These are phyloP conservation scores for Pseudogymnoascus sp. DNA, from an alignment of 2,329 filamentous ascomycete genomes.

Conservation along the genomic window DNA sequence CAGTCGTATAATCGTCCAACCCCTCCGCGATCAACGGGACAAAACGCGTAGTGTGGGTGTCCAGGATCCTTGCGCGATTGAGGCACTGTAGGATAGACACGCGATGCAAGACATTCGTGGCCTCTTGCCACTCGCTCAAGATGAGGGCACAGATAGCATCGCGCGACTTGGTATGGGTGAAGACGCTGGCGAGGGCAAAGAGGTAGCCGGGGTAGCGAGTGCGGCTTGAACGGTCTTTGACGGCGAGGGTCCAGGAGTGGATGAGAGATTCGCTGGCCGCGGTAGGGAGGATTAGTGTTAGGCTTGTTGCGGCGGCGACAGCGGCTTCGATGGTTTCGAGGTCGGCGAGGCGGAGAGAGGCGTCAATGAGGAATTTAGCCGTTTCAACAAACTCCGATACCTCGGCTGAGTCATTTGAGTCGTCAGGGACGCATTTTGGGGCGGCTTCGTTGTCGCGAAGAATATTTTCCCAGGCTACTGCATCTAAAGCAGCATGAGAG, in stretches of 20 bases:
- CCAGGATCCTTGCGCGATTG: constrained; percentile 36
- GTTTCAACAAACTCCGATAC: not conserved
- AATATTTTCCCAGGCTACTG: not conserved
- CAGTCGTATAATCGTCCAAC: constrained; percentile 85
- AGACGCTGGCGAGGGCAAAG: constrained; percentile 36
- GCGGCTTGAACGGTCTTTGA: constrained; percentile 30
- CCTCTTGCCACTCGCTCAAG: constrained; percentile 45
- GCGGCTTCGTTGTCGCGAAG: not conserved
- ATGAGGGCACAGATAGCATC: constrained; percentile 36
- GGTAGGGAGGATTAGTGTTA: constrained; percentile 39
- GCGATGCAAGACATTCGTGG: constrained; percentile 44
- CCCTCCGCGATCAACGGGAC: constrained; percentile 41
- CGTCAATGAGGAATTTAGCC: not conserved
- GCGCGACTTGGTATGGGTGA: constrained; percentile 7
- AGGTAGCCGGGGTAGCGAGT: constrained; percentile 33
- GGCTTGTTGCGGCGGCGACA: constrained; percentile 43
- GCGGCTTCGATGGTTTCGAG: constrained; percentile 42
- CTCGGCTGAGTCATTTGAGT: not conserved
- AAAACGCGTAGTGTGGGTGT: constrained; percentile 14
- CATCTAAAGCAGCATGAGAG: not conserved
- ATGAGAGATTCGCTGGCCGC: constrained; percentile 36
- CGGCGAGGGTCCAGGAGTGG: constrained; percentile 39
- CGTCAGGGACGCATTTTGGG: not conserved
- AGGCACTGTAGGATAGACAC: constrained; percentile 51
- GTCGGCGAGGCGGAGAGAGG: constrained; percentile 46